Percentiles rank a stretch among this genome's conserved stretches.
These are phyloP conservation scores for Kazachstania sp. DNA, from an alignment of 1,139 yeast species.

Conservation along the genomic window DNA sequence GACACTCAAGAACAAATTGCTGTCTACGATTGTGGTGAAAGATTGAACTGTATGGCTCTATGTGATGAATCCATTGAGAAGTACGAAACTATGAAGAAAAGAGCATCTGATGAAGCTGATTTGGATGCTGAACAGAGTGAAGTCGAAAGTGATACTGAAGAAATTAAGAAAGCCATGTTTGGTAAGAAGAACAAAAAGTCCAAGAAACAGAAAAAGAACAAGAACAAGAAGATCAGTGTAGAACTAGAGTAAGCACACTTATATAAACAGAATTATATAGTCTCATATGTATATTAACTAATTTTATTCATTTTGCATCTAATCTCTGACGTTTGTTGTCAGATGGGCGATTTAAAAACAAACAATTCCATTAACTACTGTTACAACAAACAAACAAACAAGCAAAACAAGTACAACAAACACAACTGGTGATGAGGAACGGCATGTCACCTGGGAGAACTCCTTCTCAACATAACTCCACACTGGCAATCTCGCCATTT, in stretches of 20 bases:
- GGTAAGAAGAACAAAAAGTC: slow-evolving; percentile 32
- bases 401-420: neutral
- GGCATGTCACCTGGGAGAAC: slow-evolving; percentile 20
- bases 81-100: slow-evolving; percentile 60
- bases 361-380: neutral
- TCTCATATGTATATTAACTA: neutral
- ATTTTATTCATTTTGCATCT: neutral
- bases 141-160: slow-evolving; percentile 37
- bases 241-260: slow-evolving; percentile 42
- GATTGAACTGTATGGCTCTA: slow-evolving; percentile 76
- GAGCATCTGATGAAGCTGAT: slow-evolving; percentile 56
- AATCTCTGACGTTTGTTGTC: neutral
- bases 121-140: slow-evolving; percentile 35
- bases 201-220: slow-evolving; percentile 37
- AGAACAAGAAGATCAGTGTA: slow-evolving; percentile 40
- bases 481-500: slow-evolving; percentile 54
- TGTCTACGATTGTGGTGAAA: slow-evolving; percentile 85
- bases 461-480: slow-evolving; percentile 49
- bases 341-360: neutral
- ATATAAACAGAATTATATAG: neutral
- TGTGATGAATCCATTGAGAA: slow-evolving; percentile 76
- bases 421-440: slow-evolving; percentile 8
- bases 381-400: neutral
- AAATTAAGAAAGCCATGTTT: slow-evolving; percentile 35
- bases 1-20: slow-evolving; percentile 53